Conservation (phyloP, 306 rosid species). For the Acacia acuminata region DNA sequence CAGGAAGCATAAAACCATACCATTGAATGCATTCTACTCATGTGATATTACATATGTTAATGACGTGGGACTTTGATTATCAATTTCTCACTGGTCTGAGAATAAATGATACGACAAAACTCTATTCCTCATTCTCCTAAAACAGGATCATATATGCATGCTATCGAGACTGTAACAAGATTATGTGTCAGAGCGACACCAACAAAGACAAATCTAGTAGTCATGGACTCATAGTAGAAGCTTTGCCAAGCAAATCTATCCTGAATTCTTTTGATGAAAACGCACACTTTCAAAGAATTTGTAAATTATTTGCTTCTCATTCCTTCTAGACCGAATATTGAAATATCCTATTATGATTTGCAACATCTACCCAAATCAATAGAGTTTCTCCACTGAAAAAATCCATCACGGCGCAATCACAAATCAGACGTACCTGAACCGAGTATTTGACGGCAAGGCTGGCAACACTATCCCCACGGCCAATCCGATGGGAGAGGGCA, state of each 20-base stretch:
- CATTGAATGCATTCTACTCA: background rate
- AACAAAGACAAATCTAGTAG: background rate
- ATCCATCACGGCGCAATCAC: background rate
- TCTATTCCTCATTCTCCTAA: background rate
- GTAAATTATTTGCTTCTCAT: background rate
- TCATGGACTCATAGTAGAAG: background rate
- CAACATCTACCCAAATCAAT: background rate
- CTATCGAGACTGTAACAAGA: background rate
- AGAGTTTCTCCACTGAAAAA: background rate
- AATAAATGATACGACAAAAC: background rate
- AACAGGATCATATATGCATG: background rate
- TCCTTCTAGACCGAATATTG: background rate
- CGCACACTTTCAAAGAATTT: background rate
- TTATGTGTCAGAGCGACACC: background rate
- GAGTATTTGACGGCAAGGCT: slow-evolving; percentile 94
- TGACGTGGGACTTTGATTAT: background rate
- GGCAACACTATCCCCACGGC: slow-evolving; percentile 74
- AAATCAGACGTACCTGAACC: slow-evolving; percentile 57
- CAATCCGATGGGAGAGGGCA: slow-evolving; percentile 74
- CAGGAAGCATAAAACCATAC: background rate
- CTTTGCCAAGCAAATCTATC: background rate
- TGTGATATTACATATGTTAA: background rate
- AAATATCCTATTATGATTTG: background rate
- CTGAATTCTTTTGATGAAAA: background rate
- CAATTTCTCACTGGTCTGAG: background rate